A percentile compares a stretch with the other conserved stretches of the same genome.
Evolutionary conservation across 192 early-diverging fungal species (phyloP).

Genomic region (Mortierella claussenii): DNA sequence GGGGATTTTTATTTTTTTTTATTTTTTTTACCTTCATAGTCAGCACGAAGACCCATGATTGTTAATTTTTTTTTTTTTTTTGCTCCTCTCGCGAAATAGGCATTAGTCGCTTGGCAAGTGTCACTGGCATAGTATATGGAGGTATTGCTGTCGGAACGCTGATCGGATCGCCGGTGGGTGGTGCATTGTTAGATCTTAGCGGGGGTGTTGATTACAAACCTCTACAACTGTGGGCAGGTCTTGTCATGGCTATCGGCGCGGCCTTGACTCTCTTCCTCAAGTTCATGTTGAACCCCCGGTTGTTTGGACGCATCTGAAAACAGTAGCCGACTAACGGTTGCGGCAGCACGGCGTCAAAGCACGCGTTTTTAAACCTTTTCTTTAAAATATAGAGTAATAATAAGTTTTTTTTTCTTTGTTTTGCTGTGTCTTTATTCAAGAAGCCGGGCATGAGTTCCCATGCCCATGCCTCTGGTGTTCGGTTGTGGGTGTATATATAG

Average conservation of each 20-base stretch:
- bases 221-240: constrained; percentile 29
- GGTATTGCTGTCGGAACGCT: constrained; percentile 62
- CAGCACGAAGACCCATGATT: neutral
- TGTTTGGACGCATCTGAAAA: constrained; percentile 26
- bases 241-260: constrained; percentile 24
- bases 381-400: too few relatives aligned
- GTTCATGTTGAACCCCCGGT: constrained; percentile 36
- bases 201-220: constrained; percentile 23
- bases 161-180: constrained; percentile 60
- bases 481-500: too few relatives aligned
- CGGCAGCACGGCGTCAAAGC: too few relatives aligned
- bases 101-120: constrained; percentile 63
- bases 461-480: too few relatives aligned
- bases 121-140: constrained; percentile 64
- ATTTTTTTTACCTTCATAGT: neutral
- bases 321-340: too few relatives aligned
- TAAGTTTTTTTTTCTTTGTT: too few relatives aligned
- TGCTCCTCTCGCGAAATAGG: constrained; percentile 18
- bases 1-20: neutral
- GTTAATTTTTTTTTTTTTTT: neutral
- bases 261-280: constrained; percentile 22
- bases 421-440: too few relatives aligned
- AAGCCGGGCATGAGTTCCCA: too few relatives aligned
- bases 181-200: constrained; percentile 60
- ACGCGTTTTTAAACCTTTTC: too few relatives aligned